phyloP scores from a whole-genome alignment of 257 asterid genomes.

The Ajuga chamaepitys region DNA sequence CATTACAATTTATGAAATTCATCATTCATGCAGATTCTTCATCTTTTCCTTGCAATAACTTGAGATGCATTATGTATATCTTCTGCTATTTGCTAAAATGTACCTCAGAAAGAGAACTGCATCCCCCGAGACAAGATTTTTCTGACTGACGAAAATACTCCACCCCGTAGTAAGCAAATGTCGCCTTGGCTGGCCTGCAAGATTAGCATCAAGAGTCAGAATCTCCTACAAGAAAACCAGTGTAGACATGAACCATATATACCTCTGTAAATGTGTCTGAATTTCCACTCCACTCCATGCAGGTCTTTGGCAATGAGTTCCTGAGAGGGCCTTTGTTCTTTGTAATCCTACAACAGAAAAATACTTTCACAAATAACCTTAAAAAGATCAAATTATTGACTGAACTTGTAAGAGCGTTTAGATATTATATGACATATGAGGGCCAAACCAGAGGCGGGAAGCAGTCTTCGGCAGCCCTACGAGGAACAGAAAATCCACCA shows the following conservation, averaged over 20 bases:
- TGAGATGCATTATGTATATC: background rate
- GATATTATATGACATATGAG: background rate
- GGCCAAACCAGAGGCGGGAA: conserved; percentile 88
- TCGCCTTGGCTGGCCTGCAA: conserved; percentile 95
- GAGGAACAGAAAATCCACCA: conserved; percentile 99
- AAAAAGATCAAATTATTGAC: background rate
- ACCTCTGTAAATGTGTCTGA: conserved; percentile 98
- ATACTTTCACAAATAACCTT: conserved; percentile 8
- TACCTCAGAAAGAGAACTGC: conserved; percentile 95
- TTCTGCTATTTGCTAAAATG: background rate
- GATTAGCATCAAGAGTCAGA: conserved; percentile 19
- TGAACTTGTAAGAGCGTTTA: background rate
- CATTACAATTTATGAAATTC: background rate
- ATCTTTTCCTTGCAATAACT: background rate
- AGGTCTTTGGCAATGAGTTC: conserved; percentile 89
- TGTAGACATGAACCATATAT: background rate
- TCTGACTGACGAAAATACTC: conserved; percentile 93
- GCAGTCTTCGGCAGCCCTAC: conserved; percentile 99
- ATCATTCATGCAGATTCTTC: background rate
- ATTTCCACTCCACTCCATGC: conserved; percentile 96
- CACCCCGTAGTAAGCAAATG: conserved; percentile 99
- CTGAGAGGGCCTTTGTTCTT: conserved; percentile 94
- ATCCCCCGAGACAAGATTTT: conserved; percentile 81
- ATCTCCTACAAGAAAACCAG: conserved; percentile 4
- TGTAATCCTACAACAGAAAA: conserved; percentile 55